Conservation (phyloP, 1,284 basidiomycete genomes). For the Pterula multifida region DNA sequence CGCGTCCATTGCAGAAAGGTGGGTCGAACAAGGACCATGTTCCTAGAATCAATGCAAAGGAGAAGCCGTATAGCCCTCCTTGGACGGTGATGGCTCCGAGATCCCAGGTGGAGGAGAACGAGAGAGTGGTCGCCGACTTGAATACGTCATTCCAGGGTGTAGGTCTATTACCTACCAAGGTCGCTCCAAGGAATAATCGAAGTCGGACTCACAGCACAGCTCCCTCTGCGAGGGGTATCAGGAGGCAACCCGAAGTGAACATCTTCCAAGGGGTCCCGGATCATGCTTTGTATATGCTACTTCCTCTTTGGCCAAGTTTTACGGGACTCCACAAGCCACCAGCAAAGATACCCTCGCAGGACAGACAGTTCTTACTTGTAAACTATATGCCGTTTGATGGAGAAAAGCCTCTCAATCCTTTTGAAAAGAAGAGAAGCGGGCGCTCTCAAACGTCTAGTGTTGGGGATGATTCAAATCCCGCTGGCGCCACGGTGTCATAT, state of each 20-base stretch:
- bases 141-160: conserved; percentile 70
- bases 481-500: conserved; percentile 19
- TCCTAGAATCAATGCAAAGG: neutral
- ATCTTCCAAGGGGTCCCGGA: conserved; percentile 53
- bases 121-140: conserved; percentile 53
- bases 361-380: conserved; percentile 59
- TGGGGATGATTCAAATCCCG: conserved; percentile 14
- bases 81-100: conserved; percentile 58
- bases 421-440: conserved; percentile 16
- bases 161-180: conserved; percentile 52
- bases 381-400: conserved; percentile 36
- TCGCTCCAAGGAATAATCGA: conserved; percentile 15
- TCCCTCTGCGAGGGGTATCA: conserved; percentile 16
- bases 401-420: conserved; percentile 9
- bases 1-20: neutral
- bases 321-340: conserved; percentile 33
- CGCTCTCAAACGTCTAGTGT: conserved; percentile 24
- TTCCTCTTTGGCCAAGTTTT: conserved; percentile 73
- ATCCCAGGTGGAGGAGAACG: conserved; percentile 50
- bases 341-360: conserved; percentile 33
- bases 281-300: conserved; percentile 65
- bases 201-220: conserved; percentile 7
- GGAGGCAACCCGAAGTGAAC: conserved; percentile 20
- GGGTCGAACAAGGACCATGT: neutral
- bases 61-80: conserved; percentile 38